Base-by-base conservation (phyloP, 2,329 filamentous ascomycete genomes). In the Colletotrichum tamarilloi region DNA sequence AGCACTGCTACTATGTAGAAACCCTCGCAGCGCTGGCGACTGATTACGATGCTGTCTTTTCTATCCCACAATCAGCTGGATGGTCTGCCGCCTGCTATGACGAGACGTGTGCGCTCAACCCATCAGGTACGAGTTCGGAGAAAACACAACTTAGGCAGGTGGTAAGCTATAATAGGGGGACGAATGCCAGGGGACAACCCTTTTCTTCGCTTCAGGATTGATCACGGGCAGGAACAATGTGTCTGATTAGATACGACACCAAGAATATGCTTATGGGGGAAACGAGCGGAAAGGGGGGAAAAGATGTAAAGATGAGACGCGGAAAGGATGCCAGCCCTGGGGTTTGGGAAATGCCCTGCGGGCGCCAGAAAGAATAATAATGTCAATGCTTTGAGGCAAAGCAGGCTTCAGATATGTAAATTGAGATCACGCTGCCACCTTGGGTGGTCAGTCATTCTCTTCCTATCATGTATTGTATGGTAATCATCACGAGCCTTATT, bases 401-500 rank as follows among this genome's bases (percentile, higher is more conserved):
- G 24, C 35, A 75, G 84, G 89, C 89, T 90, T 91, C 89, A 91
- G 90, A 91, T 89, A 81, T 59, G 52, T 81, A 83, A 84, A 82
- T 85, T 91, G 87, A 90, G 87, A 91, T 91, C 90, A 91, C 87
- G 84, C 85, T 86, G 84, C 84, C 82, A 76, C 77, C 74, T 75
- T 74, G 68, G 78, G 83, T 82, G 82, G 87, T 85, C 86, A 84
- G 88, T 91, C 89, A 91, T 85, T 88, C 89, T 92, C 90, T 92
- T 92, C 90, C 90, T 92, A 92, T 92, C 87, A 90, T 90, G 82
- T 82, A 79, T 84, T 86, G 85, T 84, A 76, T 81, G 79, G 81
- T 81, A 83, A 89, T 91, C 90, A 91, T 92, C 90, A 92, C 81
- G 70, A 90, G 89, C 89, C 85, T 81, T 81, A 76, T 80, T 81